Evolutionary conservation across 345 rosid genomes (phyloP).

Genomic region (Corchorus capsularis): DNA sequence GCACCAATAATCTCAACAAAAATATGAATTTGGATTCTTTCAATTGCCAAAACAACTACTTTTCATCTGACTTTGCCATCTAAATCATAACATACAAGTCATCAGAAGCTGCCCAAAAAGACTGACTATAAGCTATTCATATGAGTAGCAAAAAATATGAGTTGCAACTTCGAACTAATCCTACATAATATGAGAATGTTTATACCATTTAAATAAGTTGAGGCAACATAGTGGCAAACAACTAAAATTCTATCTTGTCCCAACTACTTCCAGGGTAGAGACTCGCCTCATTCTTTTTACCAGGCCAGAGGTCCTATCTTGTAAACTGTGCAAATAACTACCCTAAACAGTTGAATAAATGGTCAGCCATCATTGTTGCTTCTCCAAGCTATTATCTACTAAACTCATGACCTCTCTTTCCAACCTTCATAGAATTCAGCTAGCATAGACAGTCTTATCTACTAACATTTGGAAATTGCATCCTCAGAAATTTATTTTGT

Average conservation of each 20-base stretch:
- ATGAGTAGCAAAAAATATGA: neutral
- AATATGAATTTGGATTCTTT: too few species aligned
- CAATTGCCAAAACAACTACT: too few species aligned
- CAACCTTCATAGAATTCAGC: neutral
- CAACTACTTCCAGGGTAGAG: too few species aligned
- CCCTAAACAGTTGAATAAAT: neutral
- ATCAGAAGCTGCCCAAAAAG: neutral
- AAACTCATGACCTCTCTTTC: neutral
- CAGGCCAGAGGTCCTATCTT: too few species aligned
- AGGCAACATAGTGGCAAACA: neutral
- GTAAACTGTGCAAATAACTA: neutral
- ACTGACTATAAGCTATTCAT: neutral
- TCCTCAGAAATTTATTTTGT: neutral
- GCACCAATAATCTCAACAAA: neutral
- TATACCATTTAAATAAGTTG: neutral
- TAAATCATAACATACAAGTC: too few species aligned
- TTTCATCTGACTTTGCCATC: too few species aligned
- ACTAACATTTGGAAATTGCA: neutral
- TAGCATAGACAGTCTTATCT: neutral
- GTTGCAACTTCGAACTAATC: neutral
- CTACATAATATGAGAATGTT: neutral
- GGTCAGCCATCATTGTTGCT: neutral
- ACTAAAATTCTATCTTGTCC: neutral
- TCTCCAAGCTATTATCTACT: neutral
- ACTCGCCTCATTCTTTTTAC: too few species aligned